Conservation (phyloP, 1,284 basidiomycete species). For the Cutaneotrichosporon cyanovorans region DNA sequence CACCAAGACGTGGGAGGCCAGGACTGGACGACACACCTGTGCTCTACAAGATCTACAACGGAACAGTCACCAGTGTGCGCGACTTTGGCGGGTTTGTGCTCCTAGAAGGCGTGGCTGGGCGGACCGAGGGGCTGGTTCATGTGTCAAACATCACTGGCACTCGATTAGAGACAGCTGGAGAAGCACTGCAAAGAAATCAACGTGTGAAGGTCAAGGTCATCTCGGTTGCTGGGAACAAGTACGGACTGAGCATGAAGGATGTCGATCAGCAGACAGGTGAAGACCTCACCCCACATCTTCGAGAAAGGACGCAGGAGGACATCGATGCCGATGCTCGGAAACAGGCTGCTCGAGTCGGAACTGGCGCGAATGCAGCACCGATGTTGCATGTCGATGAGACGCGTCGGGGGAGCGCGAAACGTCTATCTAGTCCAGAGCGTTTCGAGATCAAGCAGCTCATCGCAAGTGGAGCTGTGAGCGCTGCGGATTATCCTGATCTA, state of each 20-base stretch:
- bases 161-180: constrained; percentile 76
- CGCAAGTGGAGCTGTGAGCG: constrained; percentile 83
- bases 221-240: constrained; percentile 72
- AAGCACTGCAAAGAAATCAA: constrained; percentile 77
- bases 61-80: constrained; percentile 74
- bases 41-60: constrained; percentile 90
- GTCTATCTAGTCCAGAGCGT: constrained; percentile 90
- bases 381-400: constrained; percentile 51
- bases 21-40: constrained; percentile 72
- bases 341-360: constrained; percentile 58
- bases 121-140: constrained; percentile 92
- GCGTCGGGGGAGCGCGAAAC: constrained; percentile 66
- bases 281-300: constrained; percentile 80
- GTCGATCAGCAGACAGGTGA: constrained; percentile 85
- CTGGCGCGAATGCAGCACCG: constrained; percentile 49
- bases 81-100: constrained; percentile 94
- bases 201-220: constrained; percentile 91
- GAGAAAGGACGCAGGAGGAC: constrained; percentile 88
- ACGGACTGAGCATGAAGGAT: constrained; percentile 93
- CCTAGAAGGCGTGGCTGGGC: constrained; percentile 75
- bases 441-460: constrained; percentile 99
- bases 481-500: constrained; percentile 91
- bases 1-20: constrained; percentile 34
- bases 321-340: constrained; percentile 65
- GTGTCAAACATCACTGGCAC: constrained; percentile 78